Percentiles rank a stretch among this genome's conserved stretches.
Evolutionary conservation across 2,329 filamentous ascomycete species (phyloP).

Genomic region (Waltergamsia citrina): DNA sequence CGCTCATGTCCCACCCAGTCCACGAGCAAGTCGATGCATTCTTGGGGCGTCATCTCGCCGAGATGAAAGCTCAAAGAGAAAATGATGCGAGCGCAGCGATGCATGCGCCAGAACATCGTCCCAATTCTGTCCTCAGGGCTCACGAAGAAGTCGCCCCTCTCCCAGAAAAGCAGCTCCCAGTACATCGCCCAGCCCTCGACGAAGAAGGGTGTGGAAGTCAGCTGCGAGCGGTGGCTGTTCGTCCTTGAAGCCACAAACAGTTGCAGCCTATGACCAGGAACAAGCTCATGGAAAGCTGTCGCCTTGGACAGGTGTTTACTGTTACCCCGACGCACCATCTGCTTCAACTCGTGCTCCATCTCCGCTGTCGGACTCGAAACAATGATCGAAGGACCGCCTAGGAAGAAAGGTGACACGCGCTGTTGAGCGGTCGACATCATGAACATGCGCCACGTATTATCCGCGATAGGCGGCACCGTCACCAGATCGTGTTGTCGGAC

Average conservation of each 20-base stretch:
- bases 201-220: slow-evolving; percentile 49
- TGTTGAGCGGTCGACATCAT: slow-evolving; percentile 46
- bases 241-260: slow-evolving; percentile 35
- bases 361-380: slow-evolving; percentile 45
- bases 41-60: slow-evolving; percentile 38
- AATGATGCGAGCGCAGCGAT: slow-evolving; percentile 48
- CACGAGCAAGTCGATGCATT: slow-evolving; percentile 48
- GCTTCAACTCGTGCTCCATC: slow-evolving; percentile 44
- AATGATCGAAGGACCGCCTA: slow-evolving; percentile 42
- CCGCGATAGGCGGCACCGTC: slow-evolving; percentile 42
- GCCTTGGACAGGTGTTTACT: slow-evolving; percentile 46
- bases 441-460: slow-evolving; percentile 43
- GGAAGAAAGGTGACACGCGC: slow-evolving; percentile 49
- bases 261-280: slow-evolving; percentile 49
- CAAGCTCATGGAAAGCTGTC: slow-evolving; percentile 53
- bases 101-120: slow-evolving; percentile 54
- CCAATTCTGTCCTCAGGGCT: slow-evolving; percentile 43
- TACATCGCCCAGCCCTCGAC: slow-evolving; percentile 54
- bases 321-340: slow-evolving; percentile 52
- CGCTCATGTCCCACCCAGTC: slow-evolving; percentile 48
- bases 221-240: slow-evolving; percentile 33
- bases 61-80: slow-evolving; percentile 51
- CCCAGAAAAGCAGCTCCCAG: slow-evolving; percentile 51
- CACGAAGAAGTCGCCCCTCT: slow-evolving; percentile 38
- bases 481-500: slow-evolving; percentile 44